A percentile compares a stretch with the other conserved stretches of the same genome.
phyloP scores from a whole-genome alignment of 805 yeast genomes.

The Ogataea philodendri region DNA sequence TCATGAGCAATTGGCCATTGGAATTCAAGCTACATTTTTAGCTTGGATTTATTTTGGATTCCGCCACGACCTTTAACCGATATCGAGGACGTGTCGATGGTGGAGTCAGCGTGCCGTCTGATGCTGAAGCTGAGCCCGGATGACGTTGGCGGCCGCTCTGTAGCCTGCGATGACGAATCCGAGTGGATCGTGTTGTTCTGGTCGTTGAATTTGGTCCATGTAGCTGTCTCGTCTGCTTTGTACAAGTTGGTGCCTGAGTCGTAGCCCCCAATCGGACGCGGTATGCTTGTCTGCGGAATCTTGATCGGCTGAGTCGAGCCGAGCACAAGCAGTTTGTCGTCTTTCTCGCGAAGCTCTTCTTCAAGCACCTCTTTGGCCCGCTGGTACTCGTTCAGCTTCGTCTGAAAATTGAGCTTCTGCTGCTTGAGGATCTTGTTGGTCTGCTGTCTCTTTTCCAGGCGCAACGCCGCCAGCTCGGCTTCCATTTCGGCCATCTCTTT shows the following conservation, averaged over 20 bases:
- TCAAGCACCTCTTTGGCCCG: conserved; percentile 10
- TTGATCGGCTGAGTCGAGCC: conserved; percentile 27
- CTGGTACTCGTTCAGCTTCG: conserved; percentile 12
- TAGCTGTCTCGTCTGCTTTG: background rate
- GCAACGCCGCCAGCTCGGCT: conserved; percentile 3
- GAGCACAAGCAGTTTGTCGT: conserved; percentile 16
- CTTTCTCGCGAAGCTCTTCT: conserved; percentile 16
- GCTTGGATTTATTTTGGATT: conserved; percentile 23
- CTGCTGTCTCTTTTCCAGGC: background rate
- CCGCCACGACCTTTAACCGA: conserved; percentile 28
- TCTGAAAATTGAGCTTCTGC: conserved; percentile 11
- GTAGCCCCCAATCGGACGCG: background rate
- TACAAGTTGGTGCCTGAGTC: background rate
- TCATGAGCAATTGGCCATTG: conserved; percentile 4
- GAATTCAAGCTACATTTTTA: conserved; percentile 19
- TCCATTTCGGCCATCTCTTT: conserved; percentile 1
- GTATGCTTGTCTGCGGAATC: conserved; percentile 15
- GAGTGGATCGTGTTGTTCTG: background rate
- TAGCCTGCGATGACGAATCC: background rate
- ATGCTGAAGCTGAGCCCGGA: conserved; percentile 13
- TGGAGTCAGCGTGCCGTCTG: conserved; percentile 17
- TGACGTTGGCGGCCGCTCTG: too few species aligned
- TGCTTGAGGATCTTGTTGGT: conserved; percentile 2
- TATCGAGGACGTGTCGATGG: conserved; percentile 16
- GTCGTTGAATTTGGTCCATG: background rate